A percentile compares a stretch with the other conserved stretches of the same genome.
Evolutionary conservation across 495 filamentous ascomycete species (phyloP).

Genomic region (Hyaloscypha finlandica): DNA sequence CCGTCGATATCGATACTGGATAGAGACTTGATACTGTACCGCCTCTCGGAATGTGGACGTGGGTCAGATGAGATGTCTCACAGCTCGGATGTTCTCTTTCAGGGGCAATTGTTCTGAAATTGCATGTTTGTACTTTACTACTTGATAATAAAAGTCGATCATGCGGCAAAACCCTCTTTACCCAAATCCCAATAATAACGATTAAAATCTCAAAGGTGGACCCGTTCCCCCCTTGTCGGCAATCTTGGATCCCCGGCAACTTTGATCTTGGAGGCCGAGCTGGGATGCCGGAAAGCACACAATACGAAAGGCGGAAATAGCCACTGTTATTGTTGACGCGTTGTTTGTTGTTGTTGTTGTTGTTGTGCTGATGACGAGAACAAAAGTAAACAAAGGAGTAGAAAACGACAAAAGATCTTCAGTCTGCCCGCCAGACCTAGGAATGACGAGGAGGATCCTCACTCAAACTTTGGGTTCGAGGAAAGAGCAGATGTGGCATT

Average conservation of each 20-base stretch:
- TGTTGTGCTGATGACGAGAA: background rate
- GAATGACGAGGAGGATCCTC: background rate
- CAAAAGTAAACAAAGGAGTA: conserved; percentile 6
- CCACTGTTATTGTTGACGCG: background rate
- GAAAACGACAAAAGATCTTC: too few species aligned
- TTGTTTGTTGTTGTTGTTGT: conserved; percentile 11
- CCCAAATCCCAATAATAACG: background rate
- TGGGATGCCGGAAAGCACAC: conserved; percentile 11
- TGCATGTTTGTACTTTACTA: background rate
- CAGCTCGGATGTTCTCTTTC: background rate
- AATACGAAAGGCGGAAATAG: conserved; percentile 15
- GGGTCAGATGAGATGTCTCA: background rate
- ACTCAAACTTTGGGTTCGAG: background rate
- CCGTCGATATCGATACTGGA: background rate
- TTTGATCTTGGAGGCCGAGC: conserved; percentile 11
- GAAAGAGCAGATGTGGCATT: background rate
- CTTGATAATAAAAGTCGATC: background rate
- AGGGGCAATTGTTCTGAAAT: background rate
- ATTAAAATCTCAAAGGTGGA: background rate
- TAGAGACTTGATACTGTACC: background rate
- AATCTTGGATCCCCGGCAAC: conserved; percentile 21
- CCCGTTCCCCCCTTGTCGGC: conserved; percentile 3
- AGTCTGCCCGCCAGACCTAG: too few species aligned
- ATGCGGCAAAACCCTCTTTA: conserved; percentile 5
- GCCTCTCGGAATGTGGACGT: background rate